Percentiles rank a stretch among this genome's conserved stretches.
Evolutionary conservation across 805 yeast genomes (phyloP).

Genomic region (Alloascoidea hylecoeti): DNA sequence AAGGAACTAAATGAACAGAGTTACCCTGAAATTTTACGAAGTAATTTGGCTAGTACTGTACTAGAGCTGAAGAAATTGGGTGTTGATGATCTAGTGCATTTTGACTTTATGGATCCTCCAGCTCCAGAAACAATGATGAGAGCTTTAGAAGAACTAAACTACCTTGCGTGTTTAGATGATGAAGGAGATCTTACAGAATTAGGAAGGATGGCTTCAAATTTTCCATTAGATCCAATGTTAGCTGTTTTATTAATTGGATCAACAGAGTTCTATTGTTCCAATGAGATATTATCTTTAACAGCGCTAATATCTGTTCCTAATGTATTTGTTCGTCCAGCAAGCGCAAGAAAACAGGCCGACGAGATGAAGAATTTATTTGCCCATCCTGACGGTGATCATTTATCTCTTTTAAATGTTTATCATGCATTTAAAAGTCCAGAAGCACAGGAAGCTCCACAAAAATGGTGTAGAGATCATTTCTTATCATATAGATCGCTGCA

Average conservation of each 20-base stretch:
- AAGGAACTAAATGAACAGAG: slow-evolving; percentile 90
- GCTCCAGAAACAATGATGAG: slow-evolving; percentile 99
- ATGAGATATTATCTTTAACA: slow-evolving; percentile 78
- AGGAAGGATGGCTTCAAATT: slow-evolving; percentile 82
- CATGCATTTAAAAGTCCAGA: slow-evolving; percentile 72
- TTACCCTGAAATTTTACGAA: slow-evolving; percentile 88
- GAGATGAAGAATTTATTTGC: slow-evolving; percentile 80
- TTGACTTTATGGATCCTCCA: slow-evolving; percentile 98
- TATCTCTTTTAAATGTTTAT: slow-evolving; percentile 78
- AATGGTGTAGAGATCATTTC: slow-evolving; percentile 91
- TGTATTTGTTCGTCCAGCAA: slow-evolving; percentile 87
- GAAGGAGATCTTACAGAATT: slow-evolving; percentile 82
- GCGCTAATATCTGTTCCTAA: slow-evolving; percentile 88
- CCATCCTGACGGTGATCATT: slow-evolving; percentile 90
- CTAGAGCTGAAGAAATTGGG: slow-evolving; percentile 89
- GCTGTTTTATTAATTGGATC: slow-evolving; percentile 89
- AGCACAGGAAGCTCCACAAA: slow-evolving; percentile 36
- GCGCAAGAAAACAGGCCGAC: slow-evolving; percentile 80
- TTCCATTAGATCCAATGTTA: slow-evolving; percentile 91
- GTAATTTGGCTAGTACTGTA: slow-evolving; percentile 84
- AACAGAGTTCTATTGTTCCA: slow-evolving; percentile 73
- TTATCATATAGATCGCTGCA: slow-evolving; percentile 71
- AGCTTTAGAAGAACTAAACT: slow-evolving; percentile 90
- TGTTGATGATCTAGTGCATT: slow-evolving; percentile 90
- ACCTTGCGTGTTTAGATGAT: slow-evolving; percentile 78